Base-by-base conservation (phyloP, 2,329 filamentous ascomycete genomes). In the Pseudocercospora macadamiae region DNA sequence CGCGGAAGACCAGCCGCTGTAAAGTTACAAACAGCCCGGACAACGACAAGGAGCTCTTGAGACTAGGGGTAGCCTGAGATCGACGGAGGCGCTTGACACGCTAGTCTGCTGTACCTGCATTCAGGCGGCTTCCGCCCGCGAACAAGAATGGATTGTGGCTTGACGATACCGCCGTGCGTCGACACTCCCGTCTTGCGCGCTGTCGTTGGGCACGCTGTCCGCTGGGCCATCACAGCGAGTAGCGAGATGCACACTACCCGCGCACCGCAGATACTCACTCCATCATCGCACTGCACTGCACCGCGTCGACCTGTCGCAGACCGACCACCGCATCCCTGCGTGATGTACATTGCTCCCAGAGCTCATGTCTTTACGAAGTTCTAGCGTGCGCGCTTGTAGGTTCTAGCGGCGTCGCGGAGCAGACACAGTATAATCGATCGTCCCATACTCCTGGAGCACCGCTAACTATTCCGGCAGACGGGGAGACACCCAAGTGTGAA, bases 141-240 rank as follows among this genome's bases (percentile, higher is more conserved):
- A 32, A 49, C 47, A 49, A 49, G 47, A 49, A 49, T 49, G 47
- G 26, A 49, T 34, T 19, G 47, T 49, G 47, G 47, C 45, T 49
- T 49, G 45, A 28, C 25, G 23, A 49, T 18, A 48, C 44, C 44
- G 44, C 26, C 18, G 23, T 30, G 45, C 45, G 45, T 30, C 45
- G 25, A 49, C 21, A 25, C 42, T 21, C 23, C 42, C 42, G 42
- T 21, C 19, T 45, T 45, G 42, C 42, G 42, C 42, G 42, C 42
- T 45, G 42, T 26, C 42, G 42, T 44, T 23, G 39, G 18, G 37
- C 37, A 9, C 18, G 37, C 39, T 14, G 10, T 25, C 39, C 37
- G 39, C 39, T 44, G 19, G 16, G 21, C 37, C 16, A 39, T 39
- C 16, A 39, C 36, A 39, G 36, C 21, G 36, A n/a, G n/a, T n/a